Evolutionary conservation across 768 basidiomycete species (phyloP).

Genomic region (Leccinellum rugosiceps): DNA sequence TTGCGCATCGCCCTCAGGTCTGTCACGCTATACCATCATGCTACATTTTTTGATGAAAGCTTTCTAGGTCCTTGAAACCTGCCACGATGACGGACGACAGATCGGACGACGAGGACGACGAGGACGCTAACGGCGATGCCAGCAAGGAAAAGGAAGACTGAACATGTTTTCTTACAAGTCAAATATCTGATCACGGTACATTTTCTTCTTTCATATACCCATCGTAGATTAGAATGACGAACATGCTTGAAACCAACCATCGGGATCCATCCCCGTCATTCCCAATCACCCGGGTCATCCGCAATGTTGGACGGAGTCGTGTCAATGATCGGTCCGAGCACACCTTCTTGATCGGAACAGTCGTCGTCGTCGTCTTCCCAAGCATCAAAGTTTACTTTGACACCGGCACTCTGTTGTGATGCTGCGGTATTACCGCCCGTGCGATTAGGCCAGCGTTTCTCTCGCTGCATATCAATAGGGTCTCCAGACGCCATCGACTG

Average conservation of each 20-base stretch:
- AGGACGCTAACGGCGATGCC: slow-evolving; percentile 28
- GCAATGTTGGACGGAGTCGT: slow-evolving; percentile 2
- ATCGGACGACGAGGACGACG: slow-evolving; percentile 75
- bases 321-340: slow-evolving; percentile 26
- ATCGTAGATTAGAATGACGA: slow-evolving; percentile 5
- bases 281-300: slow-evolving; percentile 3
- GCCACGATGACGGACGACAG: slow-evolving; percentile 61
- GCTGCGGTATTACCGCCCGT: slow-evolving; percentile 27
- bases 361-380: slow-evolving; percentile 57
- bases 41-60: slow-evolving; percentile 6
- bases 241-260: neutral
- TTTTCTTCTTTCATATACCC: slow-evolving; percentile 8
- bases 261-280: neutral
- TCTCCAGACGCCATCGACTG: slow-evolving; percentile 72
- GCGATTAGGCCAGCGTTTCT: slow-evolving; percentile 74
- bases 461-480: slow-evolving; percentile 70
- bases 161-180: slow-evolving; percentile 1
- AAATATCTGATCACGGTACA: neutral
- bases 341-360: slow-evolving; percentile 44
- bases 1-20: slow-evolving; percentile 72
- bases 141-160: slow-evolving; percentile 32
- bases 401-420: slow-evolving; percentile 27
- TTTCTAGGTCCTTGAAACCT: slow-evolving; percentile 50
- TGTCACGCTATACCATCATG: slow-evolving; percentile 20
- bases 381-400: slow-evolving; percentile 56